Evolutionary conservation across 2,329 filamentous ascomycete genomes (phyloP).

Genomic region (Penicillium frequentans): DNA sequence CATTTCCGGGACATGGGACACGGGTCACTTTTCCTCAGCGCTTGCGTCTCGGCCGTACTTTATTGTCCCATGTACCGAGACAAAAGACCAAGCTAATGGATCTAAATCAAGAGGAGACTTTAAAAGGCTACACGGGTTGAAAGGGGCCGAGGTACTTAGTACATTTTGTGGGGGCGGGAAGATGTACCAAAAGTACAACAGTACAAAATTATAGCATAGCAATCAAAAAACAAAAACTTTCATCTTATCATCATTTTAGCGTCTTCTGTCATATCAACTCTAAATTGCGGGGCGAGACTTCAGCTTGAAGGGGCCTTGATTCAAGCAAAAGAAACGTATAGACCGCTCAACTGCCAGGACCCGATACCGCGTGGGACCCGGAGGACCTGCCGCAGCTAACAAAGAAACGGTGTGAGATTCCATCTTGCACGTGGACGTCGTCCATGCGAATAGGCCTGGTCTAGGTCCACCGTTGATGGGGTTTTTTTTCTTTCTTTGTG

Average conservation of each 20-base stretch:
- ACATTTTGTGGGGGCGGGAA: not conserved
- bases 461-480: not conserved
- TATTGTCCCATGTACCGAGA: not conserved
- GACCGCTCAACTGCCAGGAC: slow-evolving; percentile 14
- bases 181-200: not conserved
- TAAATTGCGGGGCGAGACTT: slow-evolving; percentile 20
- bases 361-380: slow-evolving; percentile 1
- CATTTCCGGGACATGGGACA: not conserved
- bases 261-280: slow-evolving; percentile 24
- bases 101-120: not conserved
- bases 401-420: slow-evolving; percentile 22
- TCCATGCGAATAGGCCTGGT: slow-evolving; percentile 5
- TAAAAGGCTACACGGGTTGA: not conserved
- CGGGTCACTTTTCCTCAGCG: not conserved
- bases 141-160: not conserved
- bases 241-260: slow-evolving; percentile 26
- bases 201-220: not conserved
- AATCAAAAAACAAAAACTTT: not conserved
- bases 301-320: not conserved
- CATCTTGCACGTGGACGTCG: slow-evolving; percentile 6
- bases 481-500: not conserved
- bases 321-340: not conserved
- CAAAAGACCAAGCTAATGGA: not conserved
- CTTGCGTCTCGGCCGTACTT: not conserved
- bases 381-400: slow-evolving; percentile 1